A percentile compares a stretch with the other conserved stretches of the same genome.
phyloP scores from a whole-genome alignment of 2,329 filamentous ascomycete genomes.

The Ophiosphaerella herpotricha region DNA sequence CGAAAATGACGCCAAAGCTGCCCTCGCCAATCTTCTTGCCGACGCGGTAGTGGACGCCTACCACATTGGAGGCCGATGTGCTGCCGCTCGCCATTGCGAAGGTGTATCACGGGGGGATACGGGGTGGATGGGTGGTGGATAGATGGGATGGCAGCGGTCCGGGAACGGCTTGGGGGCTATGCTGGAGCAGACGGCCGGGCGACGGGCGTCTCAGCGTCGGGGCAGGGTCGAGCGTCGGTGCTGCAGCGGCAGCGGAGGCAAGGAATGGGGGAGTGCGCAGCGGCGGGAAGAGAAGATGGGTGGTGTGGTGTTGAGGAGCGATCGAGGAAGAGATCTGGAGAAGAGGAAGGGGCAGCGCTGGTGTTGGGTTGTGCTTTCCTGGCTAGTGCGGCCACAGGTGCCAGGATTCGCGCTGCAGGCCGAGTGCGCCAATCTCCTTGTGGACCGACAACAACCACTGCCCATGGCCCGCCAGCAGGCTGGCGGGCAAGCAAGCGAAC shows the following conservation, averaged over 20 bases:
- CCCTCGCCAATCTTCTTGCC: constrained; percentile 99
- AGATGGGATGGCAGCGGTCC: constrained; percentile 25
- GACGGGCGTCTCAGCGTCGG: constrained; percentile 7
- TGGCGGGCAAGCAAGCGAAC: no score
- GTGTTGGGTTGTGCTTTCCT: not conserved
- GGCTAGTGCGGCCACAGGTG: not conserved
- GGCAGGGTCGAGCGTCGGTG: constrained; percentile 18
- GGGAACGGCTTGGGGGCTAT: constrained; percentile 32
- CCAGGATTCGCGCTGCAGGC: not conserved
- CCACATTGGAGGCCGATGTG: constrained; percentile 85
- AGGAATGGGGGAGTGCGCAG: constrained; percentile 15
- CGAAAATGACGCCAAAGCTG: constrained; percentile 97
- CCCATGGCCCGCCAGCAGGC: no score
- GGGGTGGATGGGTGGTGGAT: constrained; percentile 11
- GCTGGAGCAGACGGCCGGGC: constrained; percentile 23
- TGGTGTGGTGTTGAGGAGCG: constrained; percentile 22
- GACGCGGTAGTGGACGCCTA: constrained; percentile 97
- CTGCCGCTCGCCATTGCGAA: constrained; percentile 79
- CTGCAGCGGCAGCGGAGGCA: constrained; percentile 26
- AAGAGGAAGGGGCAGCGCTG: constrained; percentile 17
- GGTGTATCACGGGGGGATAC: constrained; percentile 7
- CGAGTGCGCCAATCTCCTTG: not conserved
- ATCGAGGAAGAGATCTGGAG: constrained; percentile 29
- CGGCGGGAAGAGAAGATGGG: constrained; percentile 27
- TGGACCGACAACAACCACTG: not conserved